These are phyloP conservation scores for Phytophthora gonapodyides DNA, from an alignment of 352 stramenopile species.

Conservation along the genomic window DNA sequence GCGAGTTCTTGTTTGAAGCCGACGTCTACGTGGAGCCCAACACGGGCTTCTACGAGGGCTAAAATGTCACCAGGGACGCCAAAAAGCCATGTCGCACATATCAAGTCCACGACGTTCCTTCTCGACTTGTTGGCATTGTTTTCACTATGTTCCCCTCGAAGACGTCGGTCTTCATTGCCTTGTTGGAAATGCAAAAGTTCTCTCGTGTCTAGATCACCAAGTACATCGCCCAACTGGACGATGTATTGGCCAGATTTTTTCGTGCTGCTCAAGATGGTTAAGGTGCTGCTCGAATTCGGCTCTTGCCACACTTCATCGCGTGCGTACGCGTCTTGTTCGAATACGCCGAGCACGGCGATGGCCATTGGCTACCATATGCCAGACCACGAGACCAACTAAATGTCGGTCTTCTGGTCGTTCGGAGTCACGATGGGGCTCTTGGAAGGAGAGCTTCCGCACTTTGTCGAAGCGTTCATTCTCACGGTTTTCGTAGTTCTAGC, in stretches of 20 bases:
- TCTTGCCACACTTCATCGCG: conserved; percentile 62
- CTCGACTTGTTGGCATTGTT: conserved; percentile 54
- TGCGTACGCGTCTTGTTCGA: conserved; percentile 64
- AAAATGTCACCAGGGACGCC: conserved; percentile 56
- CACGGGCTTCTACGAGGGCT: conserved; percentile 70
- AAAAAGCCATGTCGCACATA: conserved; percentile 54
- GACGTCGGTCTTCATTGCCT: conserved; percentile 28
- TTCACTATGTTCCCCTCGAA: conserved; percentile 37
- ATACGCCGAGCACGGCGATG: conserved; percentile 45
- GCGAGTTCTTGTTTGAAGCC: conserved; percentile 56
- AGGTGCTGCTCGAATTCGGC: conserved; percentile 51
- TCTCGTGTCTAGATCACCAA: conserved; percentile 51
- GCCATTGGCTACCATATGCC: conserved; percentile 55
- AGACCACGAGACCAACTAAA: conserved; percentile 18
- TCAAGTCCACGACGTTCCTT: conserved; percentile 53
- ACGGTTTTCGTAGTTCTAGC: conserved; percentile 69
- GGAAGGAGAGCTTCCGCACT: conserved; percentile 64
- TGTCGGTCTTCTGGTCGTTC: conserved; percentile 70
- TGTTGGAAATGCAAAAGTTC: conserved; percentile 69
- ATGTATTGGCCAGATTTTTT: conserved; percentile 65
- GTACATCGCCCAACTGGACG: conserved; percentile 58
- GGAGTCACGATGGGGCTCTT: conserved; percentile 65
- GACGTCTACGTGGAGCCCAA: conserved; percentile 74
- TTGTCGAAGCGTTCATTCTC: conserved; percentile 56
- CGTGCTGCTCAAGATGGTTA: conserved; percentile 72